phyloP scores from a whole-genome alignment of 495 filamentous ascomycete genomes.

The Talaromyces trachyspermus region DNA sequence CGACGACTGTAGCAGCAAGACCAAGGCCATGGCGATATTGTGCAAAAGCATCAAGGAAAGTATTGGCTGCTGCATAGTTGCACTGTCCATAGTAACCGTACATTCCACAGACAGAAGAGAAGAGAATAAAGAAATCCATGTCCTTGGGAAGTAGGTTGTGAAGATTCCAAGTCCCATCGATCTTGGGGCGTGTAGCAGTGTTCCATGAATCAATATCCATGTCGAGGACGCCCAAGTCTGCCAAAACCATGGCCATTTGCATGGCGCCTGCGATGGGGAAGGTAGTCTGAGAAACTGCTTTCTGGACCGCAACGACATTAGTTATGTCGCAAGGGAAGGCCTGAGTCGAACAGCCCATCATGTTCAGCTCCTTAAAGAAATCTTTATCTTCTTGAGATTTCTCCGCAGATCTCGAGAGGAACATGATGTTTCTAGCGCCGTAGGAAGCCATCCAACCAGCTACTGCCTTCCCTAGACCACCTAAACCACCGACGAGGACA shows the following conservation, averaged over 20 bases:
- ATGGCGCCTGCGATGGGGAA: slow-evolving; percentile 51
- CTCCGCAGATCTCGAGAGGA: slow-evolving; percentile 43
- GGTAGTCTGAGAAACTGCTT: slow-evolving; percentile 16
- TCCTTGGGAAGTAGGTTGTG: slow-evolving; percentile 24
- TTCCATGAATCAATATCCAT: slow-evolving; percentile 20
- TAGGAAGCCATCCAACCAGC: slow-evolving; percentile 50
- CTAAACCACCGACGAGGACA: slow-evolving; percentile 37
- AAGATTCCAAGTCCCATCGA: slow-evolving; percentile 40
- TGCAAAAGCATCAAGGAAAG: slow-evolving; percentile 21
- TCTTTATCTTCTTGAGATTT: slow-evolving; percentile 2
- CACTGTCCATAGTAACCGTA: slow-evolving; percentile 16
- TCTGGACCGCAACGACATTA: slow-evolving; percentile 10
- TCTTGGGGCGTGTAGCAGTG: slow-evolving; percentile 25
- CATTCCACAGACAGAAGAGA: slow-evolving; percentile 17
- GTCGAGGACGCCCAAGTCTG: background rate
- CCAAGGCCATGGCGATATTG: slow-evolving; percentile 15
- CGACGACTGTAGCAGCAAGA: slow-evolving; percentile 13
- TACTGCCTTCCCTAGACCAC: slow-evolving; percentile 37
- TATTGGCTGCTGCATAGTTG: slow-evolving; percentile 21
- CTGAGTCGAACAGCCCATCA: slow-evolving; percentile 18
- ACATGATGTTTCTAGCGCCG: slow-evolving; percentile 49
- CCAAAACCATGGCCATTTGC: slow-evolving; percentile 31
- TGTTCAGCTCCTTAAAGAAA: slow-evolving; percentile 8
- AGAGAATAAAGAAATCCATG: slow-evolving; percentile 14
- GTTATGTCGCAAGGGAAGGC: slow-evolving; percentile 33